phyloP scores from a whole-genome alignment of 2,329 filamentous ascomycete genomes.

The Pseudomassariella vexata region DNA sequence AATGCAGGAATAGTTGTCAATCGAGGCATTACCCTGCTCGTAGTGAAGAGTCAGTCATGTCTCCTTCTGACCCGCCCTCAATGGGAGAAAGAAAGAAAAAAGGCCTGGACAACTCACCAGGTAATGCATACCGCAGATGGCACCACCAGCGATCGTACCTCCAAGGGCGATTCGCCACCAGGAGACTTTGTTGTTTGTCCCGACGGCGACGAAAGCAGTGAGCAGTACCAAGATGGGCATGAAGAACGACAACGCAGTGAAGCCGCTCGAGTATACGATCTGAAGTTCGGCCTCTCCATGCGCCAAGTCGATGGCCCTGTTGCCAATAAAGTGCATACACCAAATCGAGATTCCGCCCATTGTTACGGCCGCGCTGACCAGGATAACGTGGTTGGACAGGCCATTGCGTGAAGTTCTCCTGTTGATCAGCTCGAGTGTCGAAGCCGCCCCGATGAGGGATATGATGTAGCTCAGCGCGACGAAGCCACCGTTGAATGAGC shows the following conservation, averaged over 20 bases:
- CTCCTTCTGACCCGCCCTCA: too few relatives aligned
- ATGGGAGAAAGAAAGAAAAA: too few relatives aligned
- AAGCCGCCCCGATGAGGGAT: constrained; percentile 70
- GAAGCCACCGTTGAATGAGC: constrained; percentile 52
- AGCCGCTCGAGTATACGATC: constrained; percentile 66
- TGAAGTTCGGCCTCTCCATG: constrained; percentile 58
- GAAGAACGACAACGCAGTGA: constrained; percentile 73
- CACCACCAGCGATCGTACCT: constrained; percentile 64
- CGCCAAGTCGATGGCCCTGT: constrained; percentile 68
- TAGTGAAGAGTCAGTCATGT: too few relatives aligned
- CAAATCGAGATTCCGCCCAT: constrained; percentile 73
- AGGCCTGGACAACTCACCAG: too few relatives aligned
- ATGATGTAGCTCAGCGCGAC: constrained; percentile 70
- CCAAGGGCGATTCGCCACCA: constrained; percentile 55
- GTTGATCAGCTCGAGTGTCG: constrained; percentile 78
- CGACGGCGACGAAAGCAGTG: constrained; percentile 65
- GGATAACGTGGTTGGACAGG: constrained; percentile 60
- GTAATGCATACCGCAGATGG: constrained; percentile 84
- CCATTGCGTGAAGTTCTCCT: constrained; percentile 65
- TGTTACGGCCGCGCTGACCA: constrained; percentile 58
- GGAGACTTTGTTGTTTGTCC: constrained; percentile 50
- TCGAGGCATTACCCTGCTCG: constrained; percentile 83
- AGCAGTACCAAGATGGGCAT: constrained; percentile 71
- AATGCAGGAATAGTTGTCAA: constrained; percentile 65
- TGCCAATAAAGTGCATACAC: constrained; percentile 81